These are phyloP conservation scores for Crassisporium funariophilum DNA, from an alignment of 768 basidiomycete species.

Conservation along the genomic window DNA sequence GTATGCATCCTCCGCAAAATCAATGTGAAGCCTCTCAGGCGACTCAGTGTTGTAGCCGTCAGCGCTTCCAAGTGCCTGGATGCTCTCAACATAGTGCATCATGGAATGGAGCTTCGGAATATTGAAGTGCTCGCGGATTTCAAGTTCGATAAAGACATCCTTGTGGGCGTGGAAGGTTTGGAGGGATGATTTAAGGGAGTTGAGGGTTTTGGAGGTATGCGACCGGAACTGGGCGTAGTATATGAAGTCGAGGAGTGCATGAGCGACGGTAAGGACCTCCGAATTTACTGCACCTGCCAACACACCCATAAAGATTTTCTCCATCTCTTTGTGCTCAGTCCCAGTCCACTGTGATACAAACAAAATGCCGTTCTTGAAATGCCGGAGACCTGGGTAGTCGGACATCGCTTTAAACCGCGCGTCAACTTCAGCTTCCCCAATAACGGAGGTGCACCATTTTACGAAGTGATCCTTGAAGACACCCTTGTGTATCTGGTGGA, in stretches of 20 bases:
- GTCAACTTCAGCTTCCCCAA: conserved; percentile 34
- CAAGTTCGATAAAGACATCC: background rate
- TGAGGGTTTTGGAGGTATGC: conserved; percentile 29
- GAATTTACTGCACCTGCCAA: conserved; percentile 27
- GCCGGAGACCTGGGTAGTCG: conserved; percentile 26
- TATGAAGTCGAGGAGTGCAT: conserved; percentile 37
- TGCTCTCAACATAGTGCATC: conserved; percentile 31
- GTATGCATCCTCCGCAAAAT: conserved; percentile 39
- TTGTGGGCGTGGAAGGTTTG: conserved; percentile 33
- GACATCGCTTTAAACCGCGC: conserved; percentile 30
- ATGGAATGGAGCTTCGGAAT: conserved; percentile 8
- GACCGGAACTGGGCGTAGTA: conserved; percentile 31
- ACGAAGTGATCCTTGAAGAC: conserved; percentile 46
- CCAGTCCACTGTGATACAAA: conserved; percentile 5
- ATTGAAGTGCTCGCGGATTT: background rate
- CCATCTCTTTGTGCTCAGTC: conserved; percentile 40
- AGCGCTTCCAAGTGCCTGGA: conserved; percentile 27
- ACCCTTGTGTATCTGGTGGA: conserved; percentile 52
- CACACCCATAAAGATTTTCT: conserved; percentile 33
- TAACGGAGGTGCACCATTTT: conserved; percentile 28
- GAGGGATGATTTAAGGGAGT: conserved; percentile 21
- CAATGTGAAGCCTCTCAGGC: conserved; percentile 43
- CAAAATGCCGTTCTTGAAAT: conserved; percentile 35
- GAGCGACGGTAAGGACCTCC: conserved; percentile 21
- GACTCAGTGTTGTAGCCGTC: conserved; percentile 39